Conservation (phyloP, 1,284 basidiomycete genomes). For the Puccinia polysora region DNA sequence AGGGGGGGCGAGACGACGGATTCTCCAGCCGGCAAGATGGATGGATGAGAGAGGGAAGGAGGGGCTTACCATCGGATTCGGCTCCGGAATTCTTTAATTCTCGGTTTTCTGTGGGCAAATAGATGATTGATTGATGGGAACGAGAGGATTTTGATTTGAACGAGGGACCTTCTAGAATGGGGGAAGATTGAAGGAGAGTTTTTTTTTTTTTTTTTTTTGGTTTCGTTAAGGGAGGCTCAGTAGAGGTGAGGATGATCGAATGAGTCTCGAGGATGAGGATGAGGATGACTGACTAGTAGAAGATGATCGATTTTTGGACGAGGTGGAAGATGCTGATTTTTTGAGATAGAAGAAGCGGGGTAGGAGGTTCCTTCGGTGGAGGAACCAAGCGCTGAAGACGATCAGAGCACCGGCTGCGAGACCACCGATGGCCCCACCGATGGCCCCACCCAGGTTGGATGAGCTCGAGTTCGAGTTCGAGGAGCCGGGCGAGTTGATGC, state of each 20-base stretch:
- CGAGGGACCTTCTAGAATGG: no score
- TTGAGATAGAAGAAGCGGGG: slow-evolving; percentile 19
- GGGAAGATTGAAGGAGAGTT: no score
- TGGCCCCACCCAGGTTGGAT: neutral
- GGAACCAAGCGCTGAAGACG: slow-evolving; percentile 7
- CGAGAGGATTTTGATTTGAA: neutral
- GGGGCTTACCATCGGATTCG: slow-evolving; percentile 6
- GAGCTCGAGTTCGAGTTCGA: neutral
- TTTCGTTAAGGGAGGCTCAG: neutral
- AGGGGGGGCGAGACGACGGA: no score
- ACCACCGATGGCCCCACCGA: slow-evolving; percentile 31
- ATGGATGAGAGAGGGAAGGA: neutral
- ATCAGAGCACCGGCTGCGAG: slow-evolving; percentile 6
- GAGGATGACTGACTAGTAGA: no score
- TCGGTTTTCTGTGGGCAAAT: neutral
- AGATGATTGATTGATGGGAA: slow-evolving; percentile 11
- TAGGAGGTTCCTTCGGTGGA: slow-evolving; percentile 1
- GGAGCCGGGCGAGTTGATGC: slow-evolving; percentile 4
- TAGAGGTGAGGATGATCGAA: neutral
- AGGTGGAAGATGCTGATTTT: no score
- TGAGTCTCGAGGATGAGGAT: neutral
- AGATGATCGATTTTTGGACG: no score
- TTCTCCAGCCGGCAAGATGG: neutral
- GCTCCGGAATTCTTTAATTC: neutral
- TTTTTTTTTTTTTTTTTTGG: neutral